Percentiles rank a stretch among this genome's conserved stretches.
Conservation (phyloP, 1,284 basidiomycete genomes). For the Sparassis latifolia region DNA sequence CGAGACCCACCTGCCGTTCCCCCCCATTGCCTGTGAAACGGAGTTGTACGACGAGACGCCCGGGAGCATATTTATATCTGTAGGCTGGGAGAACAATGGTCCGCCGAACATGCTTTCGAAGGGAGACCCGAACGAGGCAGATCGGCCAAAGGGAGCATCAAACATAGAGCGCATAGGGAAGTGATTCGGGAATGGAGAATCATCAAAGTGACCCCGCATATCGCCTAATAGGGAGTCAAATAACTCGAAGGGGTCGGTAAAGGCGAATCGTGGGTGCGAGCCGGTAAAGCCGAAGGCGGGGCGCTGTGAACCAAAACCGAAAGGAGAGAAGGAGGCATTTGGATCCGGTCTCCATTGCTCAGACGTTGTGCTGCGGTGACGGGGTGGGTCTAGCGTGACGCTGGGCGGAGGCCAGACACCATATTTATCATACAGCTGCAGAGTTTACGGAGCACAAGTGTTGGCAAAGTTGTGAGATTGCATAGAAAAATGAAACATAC, state of each 20-base stretch:
- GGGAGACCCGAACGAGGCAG: constrained; percentile 12
- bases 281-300: constrained; percentile 15
- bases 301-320: constrained; percentile 12
- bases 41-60: constrained; percentile 16
- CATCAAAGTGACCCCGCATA: constrained; percentile 19
- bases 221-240: constrained; percentile 65
- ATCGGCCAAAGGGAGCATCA: constrained; percentile 10
- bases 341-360: constrained; percentile 1
- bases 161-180: constrained; percentile 14
- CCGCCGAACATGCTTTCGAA: constrained; percentile 12
- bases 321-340: background rate
- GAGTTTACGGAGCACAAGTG: no score
- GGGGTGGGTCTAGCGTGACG: constrained; percentile 1
- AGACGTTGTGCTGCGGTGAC: constrained; percentile 15
- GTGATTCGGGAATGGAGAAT: constrained; percentile 23
- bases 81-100: background rate
- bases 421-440: constrained; percentile 57
- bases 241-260: constrained; percentile 67
- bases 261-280: constrained; percentile 29
- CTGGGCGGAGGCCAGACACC: constrained; percentile 67
- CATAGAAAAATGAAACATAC: constrained; percentile 17
- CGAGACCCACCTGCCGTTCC: constrained; percentile 37
- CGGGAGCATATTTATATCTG: background rate
- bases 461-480: no score
- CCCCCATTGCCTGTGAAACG: constrained; percentile 12